These are phyloP conservation scores for Hypericum androsaemum DNA, from an alignment of 345 rosid genomes.

Conservation along the genomic window DNA sequence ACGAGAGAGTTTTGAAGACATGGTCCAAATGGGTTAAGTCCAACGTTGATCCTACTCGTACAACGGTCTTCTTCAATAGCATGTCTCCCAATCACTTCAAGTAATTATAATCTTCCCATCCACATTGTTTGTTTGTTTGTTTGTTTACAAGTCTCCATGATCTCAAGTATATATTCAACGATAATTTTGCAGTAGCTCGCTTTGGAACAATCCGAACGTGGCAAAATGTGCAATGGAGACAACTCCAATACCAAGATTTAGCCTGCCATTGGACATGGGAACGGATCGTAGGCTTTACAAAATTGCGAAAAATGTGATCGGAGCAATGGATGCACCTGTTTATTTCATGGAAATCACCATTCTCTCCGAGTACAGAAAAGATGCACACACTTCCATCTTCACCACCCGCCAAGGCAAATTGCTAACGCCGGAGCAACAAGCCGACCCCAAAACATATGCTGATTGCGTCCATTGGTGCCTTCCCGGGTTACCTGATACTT, in stretches of 20 bases:
- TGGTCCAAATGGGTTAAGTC: constrained; percentile 17
- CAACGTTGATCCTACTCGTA: constrained; percentile 17
- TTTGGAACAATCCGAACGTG: constrained; percentile 18
- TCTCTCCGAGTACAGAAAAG: constrained; percentile 23
- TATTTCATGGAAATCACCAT: constrained; percentile 14
- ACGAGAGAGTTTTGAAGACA: constrained; percentile 15
- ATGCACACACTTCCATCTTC: constrained; percentile 19
- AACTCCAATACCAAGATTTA: constrained; percentile 1
- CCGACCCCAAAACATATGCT: constrained; percentile 12
- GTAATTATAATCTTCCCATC: constrained; percentile 2
- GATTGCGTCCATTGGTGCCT: constrained; percentile 26
- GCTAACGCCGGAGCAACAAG: constrained; percentile 17
- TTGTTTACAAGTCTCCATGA: too few relatives aligned
- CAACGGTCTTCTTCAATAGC: constrained; percentile 17
- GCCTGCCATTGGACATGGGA: constrained; percentile 12
- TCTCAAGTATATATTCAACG: too few relatives aligned
- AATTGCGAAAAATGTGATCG: constrained; percentile 4
- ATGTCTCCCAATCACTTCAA: constrained; percentile 23
- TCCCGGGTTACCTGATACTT: constrained; percentile 21
- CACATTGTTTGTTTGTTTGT: background rate
- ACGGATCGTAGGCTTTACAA: constrained; percentile 12
- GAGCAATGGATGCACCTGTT: constrained; percentile 11
- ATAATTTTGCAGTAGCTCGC: constrained; percentile 12
- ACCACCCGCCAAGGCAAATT: constrained; percentile 16
- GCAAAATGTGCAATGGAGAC: constrained; percentile 19